phyloP scores from a whole-genome alignment of 2,329 filamentous ascomycete genomes.

The Curvularia sp. region DNA sequence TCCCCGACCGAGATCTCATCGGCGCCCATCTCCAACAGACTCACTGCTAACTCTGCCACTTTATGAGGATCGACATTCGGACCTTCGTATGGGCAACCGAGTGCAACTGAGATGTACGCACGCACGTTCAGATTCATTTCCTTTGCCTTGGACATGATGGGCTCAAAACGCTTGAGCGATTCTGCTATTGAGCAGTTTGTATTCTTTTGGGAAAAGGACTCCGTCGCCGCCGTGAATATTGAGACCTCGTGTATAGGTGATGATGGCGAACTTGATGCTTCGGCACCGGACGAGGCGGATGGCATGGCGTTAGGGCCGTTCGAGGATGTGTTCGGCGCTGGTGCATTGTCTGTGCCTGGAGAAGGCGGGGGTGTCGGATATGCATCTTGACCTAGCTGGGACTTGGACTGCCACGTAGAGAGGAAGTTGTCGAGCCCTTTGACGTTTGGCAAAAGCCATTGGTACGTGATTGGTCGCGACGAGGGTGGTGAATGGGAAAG shows the following conservation, averaged over 20 bases:
- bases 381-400: slow-evolving; percentile 50
- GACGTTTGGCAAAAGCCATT: slow-evolving; percentile 80
- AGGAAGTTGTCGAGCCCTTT: slow-evolving; percentile 73
- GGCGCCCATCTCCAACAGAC: slow-evolving; percentile 81
- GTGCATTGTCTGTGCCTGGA: slow-evolving; percentile 46
- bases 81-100: slow-evolving; percentile 80
- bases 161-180: slow-evolving; percentile 72
- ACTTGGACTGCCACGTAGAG: slow-evolving; percentile 59
- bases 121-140: slow-evolving; percentile 71
- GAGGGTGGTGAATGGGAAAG: slow-evolving; percentile 65
- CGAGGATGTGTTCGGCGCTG: slow-evolving; percentile 54
- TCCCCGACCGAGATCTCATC: slow-evolving; percentile 91
- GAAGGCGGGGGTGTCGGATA: slow-evolving; percentile 57
- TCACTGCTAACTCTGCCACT: slow-evolving; percentile 68
- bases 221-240: slow-evolving; percentile 82
- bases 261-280: slow-evolving; percentile 20
- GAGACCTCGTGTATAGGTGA: slow-evolving; percentile 66
- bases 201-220: slow-evolving; percentile 80
- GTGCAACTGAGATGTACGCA: slow-evolving; percentile 75
- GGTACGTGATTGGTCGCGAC: slow-evolving; percentile 69
- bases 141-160: slow-evolving; percentile 74
- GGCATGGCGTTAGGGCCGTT: not conserved
- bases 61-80: slow-evolving; percentile 66
- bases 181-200: slow-evolving; percentile 81
- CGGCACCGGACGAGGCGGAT: slow-evolving; percentile 6